Evolutionary conservation across 306 rosid genomes (phyloP).

Genomic region (Cucurbita pepo): DNA sequence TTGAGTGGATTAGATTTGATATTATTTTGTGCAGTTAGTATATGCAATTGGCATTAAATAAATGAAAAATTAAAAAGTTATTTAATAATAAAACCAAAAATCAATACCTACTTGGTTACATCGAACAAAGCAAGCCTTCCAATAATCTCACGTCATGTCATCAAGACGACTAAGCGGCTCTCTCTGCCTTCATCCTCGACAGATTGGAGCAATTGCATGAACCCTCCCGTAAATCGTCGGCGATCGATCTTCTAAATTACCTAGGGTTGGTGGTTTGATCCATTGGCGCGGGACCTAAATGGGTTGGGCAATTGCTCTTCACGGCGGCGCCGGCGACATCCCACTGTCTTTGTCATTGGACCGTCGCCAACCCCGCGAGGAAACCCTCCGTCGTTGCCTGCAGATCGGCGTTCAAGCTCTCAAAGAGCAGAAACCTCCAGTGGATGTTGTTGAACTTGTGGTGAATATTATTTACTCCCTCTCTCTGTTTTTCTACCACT

Average conservation of each 20-base stretch:
- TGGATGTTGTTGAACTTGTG: conserved; percentile 58
- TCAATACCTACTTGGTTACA: neutral
- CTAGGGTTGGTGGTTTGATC: neutral
- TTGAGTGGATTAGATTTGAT: too few relatives aligned
- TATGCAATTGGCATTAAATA: too few relatives aligned
- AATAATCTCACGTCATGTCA: neutral
- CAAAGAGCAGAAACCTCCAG: conserved; percentile 27
- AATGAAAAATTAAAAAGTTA: too few relatives aligned
- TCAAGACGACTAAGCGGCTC: neutral
- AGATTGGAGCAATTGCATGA: neutral
- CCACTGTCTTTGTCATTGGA: conserved; percentile 38
- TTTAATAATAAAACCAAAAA: too few relatives aligned
- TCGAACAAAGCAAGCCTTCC: neutral
- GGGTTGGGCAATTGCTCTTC: conserved; percentile 95
- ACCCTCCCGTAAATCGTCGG: neutral
- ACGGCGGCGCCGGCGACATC: conserved; percentile 96
- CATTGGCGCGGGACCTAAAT: conserved; percentile 6
- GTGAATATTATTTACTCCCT: conserved; percentile 3
- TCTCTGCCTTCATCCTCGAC: neutral
- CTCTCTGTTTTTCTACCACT: neutral
- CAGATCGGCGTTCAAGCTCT: conserved; percentile 65
- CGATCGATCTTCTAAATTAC: neutral
- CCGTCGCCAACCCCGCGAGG: conserved; percentile 61
- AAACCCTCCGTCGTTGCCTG: conserved; percentile 60
- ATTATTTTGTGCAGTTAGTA: too few relatives aligned